Conservation (phyloP, 1,284 basidiomycete species). For the Flammula alnicola region DNA sequence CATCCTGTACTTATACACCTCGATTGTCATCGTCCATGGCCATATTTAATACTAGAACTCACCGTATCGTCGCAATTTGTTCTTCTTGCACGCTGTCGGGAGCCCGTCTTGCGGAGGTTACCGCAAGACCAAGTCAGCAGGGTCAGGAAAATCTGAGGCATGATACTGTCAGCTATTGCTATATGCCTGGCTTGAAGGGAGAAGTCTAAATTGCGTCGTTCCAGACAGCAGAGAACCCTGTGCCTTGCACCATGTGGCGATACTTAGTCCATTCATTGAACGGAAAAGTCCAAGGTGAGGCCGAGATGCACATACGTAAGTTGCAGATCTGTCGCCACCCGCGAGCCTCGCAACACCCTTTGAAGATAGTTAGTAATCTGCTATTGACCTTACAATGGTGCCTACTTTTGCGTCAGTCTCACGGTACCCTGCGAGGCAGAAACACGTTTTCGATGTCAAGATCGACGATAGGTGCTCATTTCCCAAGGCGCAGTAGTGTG, state of each 20-base stretch:
- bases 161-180: too few relatives aligned
- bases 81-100: too few relatives aligned
- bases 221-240: background rate
- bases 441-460: background rate
- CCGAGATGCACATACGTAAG: background rate
- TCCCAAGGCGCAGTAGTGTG: background rate
- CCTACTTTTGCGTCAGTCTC: background rate
- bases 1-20: too few relatives aligned
- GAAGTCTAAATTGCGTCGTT: constrained; percentile 26
- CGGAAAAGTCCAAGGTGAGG: background rate
- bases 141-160: too few relatives aligned
- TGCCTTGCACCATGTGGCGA: constrained; percentile 21
- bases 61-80: too few relatives aligned
- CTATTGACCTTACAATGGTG: background rate
- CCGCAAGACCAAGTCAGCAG: too few relatives aligned
- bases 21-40: too few relatives aligned
- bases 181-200: too few relatives aligned
- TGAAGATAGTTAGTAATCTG: background rate
- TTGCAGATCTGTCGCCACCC: constrained; percentile 1
- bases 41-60: too few relatives aligned
- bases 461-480: too few relatives aligned
- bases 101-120: too few relatives aligned
- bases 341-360: constrained; percentile 9
- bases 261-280: background rate
- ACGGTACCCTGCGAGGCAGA: background rate